phyloP scores from a whole-genome alignment of 306 rosid genomes.

The Myrica gale region DNA sequence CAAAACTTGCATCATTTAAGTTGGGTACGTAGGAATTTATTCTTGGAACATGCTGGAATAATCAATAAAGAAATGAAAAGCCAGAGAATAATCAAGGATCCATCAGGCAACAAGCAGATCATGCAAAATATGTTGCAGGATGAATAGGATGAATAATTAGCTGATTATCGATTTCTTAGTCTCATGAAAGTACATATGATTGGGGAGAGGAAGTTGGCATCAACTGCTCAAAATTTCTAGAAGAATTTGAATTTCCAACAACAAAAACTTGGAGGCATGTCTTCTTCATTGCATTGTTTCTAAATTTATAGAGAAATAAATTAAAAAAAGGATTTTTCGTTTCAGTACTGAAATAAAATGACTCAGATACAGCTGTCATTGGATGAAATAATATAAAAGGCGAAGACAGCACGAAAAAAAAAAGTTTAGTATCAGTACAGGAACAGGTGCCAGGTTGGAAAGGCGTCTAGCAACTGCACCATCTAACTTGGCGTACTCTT shows the following conservation, averaged over 20 bases:
- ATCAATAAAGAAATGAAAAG: slow-evolving; percentile 9
- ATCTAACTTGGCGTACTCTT: slow-evolving; percentile 77
- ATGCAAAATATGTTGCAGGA: not conserved
- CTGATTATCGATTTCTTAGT: not conserved
- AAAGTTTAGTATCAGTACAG: slow-evolving; percentile 39
- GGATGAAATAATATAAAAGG: not conserved
- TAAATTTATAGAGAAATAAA: not conserved
- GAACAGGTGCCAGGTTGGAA: slow-evolving; percentile 63
- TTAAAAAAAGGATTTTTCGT: not conserved
- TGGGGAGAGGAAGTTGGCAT: too few species aligned
- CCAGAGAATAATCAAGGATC: not conserved
- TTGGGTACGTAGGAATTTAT: slow-evolving; percentile 76
- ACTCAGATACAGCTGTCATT: not conserved
- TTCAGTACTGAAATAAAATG: not conserved
- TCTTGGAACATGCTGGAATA: slow-evolving; percentile 80
- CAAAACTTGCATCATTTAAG: slow-evolving; percentile 70
- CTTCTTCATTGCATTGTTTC: not conserved
- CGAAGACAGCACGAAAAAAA: not conserved
- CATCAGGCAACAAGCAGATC: not conserved
- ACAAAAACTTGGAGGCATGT: not conserved
- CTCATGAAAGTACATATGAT: not conserved
- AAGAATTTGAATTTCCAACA: not conserved
- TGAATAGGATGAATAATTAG: slow-evolving; percentile 1
- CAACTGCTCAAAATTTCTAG: too few species aligned
- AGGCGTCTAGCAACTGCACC: slow-evolving; percentile 65